phyloP scores from a whole-genome alignment of 345 rosid genomes.

The Gossypium bickii region DNA sequence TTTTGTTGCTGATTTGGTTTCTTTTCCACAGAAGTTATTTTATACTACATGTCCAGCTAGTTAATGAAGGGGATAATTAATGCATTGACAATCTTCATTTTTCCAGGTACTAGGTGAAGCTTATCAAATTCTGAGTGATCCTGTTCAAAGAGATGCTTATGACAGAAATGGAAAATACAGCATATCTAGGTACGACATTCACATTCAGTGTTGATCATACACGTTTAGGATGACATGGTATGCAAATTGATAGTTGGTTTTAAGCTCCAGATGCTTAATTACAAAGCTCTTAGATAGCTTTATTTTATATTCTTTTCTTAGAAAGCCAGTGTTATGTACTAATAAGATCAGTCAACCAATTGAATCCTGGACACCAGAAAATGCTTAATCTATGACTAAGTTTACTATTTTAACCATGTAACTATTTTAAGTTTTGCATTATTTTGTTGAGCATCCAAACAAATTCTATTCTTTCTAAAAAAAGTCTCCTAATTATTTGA shows the following conservation, averaged over 20 bases:
- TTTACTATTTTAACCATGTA: background rate
- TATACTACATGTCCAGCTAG: background rate
- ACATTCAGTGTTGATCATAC: background rate
- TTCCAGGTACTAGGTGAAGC: slow-evolving; percentile 67
- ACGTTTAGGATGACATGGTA: background rate
- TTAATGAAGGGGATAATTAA: background rate
- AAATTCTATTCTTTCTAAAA: background rate
- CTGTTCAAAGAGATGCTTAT: slow-evolving; percentile 54
- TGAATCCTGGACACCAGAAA: background rate
- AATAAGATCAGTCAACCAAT: background rate
- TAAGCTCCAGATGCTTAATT: background rate
- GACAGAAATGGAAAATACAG: slow-evolving; percentile 53
- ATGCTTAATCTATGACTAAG: background rate
- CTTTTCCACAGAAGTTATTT: background rate
- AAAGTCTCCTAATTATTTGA: background rate
- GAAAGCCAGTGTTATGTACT: background rate
- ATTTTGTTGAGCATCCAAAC: background rate
- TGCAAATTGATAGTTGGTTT: background rate
- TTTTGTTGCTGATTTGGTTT: background rate
- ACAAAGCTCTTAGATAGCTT: background rate
- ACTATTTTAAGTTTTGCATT: too few relatives aligned
- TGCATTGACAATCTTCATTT: slow-evolving; percentile 3
- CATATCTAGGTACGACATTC: slow-evolving; percentile 42
- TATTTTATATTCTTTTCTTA: background rate
- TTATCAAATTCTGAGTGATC: slow-evolving; percentile 68